Percentiles rank a stretch among this genome's conserved stretches.
Conservation (phyloP, 2,329 filamentous ascomycete genomes). For the Ascochyta clinopodiicola region DNA sequence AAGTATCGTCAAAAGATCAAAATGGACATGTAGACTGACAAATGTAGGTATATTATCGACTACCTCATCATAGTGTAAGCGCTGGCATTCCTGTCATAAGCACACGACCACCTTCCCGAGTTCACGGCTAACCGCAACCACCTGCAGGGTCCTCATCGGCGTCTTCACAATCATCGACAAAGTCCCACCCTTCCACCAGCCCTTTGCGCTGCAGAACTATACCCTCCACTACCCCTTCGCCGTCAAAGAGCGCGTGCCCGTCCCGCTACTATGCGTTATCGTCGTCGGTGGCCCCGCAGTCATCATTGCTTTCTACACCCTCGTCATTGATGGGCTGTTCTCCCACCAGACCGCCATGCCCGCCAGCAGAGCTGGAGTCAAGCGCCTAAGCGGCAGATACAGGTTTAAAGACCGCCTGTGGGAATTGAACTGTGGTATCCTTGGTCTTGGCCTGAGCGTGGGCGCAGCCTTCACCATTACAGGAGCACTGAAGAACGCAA, state of each 20-base stretch:
- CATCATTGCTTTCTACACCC: slow-evolving; percentile 62
- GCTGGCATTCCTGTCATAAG: slow-evolving; percentile 9
- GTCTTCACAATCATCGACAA: slow-evolving; percentile 61
- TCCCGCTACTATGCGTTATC: slow-evolving; percentile 57
- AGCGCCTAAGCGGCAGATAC: slow-evolving; percentile 54
- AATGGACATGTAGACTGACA: slow-evolving; percentile 27
- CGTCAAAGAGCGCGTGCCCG: slow-evolving; percentile 61
- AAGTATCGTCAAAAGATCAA: background rate
- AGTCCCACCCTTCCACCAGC: slow-evolving; percentile 63
- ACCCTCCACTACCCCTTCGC: slow-evolving; percentile 66
- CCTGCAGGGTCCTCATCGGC: slow-evolving; percentile 56
- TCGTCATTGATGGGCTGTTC: slow-evolving; percentile 65
- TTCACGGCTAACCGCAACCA: slow-evolving; percentile 25
- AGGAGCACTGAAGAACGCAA: slow-evolving; percentile 63
- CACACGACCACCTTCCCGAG: slow-evolving; percentile 46
- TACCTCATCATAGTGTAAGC: slow-evolving; percentile 65
- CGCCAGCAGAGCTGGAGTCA: slow-evolving; percentile 31
- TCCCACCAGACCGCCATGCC: slow-evolving; percentile 55
- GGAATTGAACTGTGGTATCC: slow-evolving; percentile 66
- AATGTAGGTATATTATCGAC: slow-evolving; percentile 61
- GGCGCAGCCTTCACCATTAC: slow-evolving; percentile 65
- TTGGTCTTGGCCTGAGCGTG: slow-evolving; percentile 63
- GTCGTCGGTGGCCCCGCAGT: slow-evolving; percentile 57
- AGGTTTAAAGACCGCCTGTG: slow-evolving; percentile 64
- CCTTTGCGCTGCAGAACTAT: slow-evolving; percentile 63